A percentile compares a stretch with the other conserved stretches of the same genome.
These are phyloP conservation scores for Penicillium psychrofluorescens DNA, from an alignment of 495 filamentous ascomycete species.

Conservation along the genomic window DNA sequence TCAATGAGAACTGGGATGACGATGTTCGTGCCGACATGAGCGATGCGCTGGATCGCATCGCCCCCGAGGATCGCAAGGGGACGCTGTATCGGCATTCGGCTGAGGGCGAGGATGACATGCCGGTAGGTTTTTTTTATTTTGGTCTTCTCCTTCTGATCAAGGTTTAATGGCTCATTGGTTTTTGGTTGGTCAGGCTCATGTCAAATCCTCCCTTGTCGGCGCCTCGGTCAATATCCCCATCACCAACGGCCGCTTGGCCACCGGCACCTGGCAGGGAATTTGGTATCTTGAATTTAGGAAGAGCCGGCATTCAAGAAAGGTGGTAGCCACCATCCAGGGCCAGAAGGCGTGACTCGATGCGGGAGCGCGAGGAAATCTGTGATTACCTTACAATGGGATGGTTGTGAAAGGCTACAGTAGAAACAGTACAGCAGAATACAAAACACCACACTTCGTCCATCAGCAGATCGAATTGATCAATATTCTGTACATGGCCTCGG, in stretches of 20 bases:
- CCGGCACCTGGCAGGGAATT: slow-evolving; percentile 72
- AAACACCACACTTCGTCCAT: slow-evolving; percentile 9
- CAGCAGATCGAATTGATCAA: slow-evolving; percentile 23
- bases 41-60: slow-evolving; percentile 86
- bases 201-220: slow-evolving; percentile 85
- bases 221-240: slow-evolving; percentile 87
- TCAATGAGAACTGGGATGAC: slow-evolving; percentile 94
- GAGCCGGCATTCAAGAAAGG: slow-evolving; percentile 63
- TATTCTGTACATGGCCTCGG: slow-evolving; percentile 28
- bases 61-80: slow-evolving; percentile 66
- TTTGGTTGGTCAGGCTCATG: slow-evolving; percentile 55
- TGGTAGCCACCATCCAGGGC: slow-evolving; percentile 93
- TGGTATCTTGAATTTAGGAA: slow-evolving; percentile 92
- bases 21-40: slow-evolving; percentile 83
- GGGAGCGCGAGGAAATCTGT: slow-evolving; percentile 10
- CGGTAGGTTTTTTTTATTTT: slow-evolving; percentile 43
- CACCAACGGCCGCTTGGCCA: slow-evolving; percentile 68
- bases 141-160: neutral
- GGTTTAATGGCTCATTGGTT: too few relatives aligned
- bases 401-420: neutral
- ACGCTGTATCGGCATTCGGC: slow-evolving; percentile 79
- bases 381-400: slow-evolving; percentile 1
- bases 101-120: slow-evolving; percentile 90
- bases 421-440: slow-evolving; percentile 17
- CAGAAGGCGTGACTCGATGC: slow-evolving; percentile 57